A percentile compares a stretch with the other conserved stretches of the same genome.
phyloP scores from a whole-genome alignment of 495 filamentous ascomycete species.

The Lasiosphaeria ovina region DNA sequence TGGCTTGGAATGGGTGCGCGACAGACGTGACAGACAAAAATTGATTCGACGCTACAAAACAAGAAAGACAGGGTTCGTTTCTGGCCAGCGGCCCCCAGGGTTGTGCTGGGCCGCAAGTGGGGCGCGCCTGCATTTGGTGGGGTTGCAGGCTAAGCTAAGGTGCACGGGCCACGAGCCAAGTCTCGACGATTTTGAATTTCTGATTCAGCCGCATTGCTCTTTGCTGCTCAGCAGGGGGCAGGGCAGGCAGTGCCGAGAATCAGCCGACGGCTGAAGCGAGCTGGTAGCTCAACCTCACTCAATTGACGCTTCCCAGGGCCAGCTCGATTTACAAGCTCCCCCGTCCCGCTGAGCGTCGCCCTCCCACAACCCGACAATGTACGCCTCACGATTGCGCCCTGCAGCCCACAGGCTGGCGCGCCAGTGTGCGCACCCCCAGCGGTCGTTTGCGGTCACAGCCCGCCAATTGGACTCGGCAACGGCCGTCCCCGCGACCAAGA shows the following conservation, averaged over 20 bases:
- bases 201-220: not conserved
- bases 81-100: no score
- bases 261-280: not conserved
- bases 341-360: slow-evolving; percentile 13
- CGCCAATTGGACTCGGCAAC: slow-evolving; percentile 35
- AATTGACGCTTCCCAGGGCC: not conserved
- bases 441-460: slow-evolving; percentile 37
- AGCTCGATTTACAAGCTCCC: slow-evolving; percentile 4
- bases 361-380: slow-evolving; percentile 47
- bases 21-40: no score
- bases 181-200: not conserved
- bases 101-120: no score
- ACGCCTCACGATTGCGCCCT: slow-evolving; percentile 51
- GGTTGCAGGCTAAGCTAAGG: not conserved
- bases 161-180: not conserved
- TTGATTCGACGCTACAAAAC: no score
- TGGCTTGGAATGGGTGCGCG: no score
- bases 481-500: slow-evolving; percentile 39
- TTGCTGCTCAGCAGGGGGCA: not conserved
- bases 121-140: no score
- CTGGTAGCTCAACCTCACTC: not conserved
- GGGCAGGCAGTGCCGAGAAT: not conserved
- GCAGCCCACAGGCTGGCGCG: slow-evolving; percentile 34
- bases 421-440: slow-evolving; percentile 30
- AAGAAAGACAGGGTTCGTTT: no score